phyloP scores from a whole-genome alignment of 495 filamentous ascomycete species.

The Neurospora hispaniola region DNA sequence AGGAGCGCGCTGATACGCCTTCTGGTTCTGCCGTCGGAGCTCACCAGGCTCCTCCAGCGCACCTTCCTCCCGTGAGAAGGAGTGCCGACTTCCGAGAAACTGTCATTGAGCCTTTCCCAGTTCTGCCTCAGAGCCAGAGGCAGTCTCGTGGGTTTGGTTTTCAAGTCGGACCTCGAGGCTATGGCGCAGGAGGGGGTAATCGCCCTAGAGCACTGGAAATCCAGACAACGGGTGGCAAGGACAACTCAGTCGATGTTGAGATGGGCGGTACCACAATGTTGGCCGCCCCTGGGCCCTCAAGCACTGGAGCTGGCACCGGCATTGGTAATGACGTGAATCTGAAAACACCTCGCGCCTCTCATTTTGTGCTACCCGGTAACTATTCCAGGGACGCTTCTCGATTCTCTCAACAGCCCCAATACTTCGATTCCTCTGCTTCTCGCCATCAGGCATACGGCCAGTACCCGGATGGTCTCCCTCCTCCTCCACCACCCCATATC shows the following conservation, averaged over 20 bases:
- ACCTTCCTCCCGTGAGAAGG: neutral
- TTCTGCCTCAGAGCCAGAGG: neutral
- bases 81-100: neutral
- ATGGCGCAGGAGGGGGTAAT: neutral
- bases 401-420: neutral
- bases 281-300: neutral
- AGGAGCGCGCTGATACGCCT: neutral
- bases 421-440: neutral
- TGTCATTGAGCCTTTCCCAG: neutral
- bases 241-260: neutral
- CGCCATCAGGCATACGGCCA: neutral
- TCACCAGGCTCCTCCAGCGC: neutral
- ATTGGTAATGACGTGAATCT: neutral
- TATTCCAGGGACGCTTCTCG: neutral
- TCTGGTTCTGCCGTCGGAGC: neutral
- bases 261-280: neutral
- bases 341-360: neutral
- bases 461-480: neutral
- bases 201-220: neutral
- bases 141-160: neutral
- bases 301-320: neutral
- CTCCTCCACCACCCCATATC: neutral
- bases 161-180: neutral
- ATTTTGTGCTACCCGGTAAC: neutral
- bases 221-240: neutral